Evolutionary conservation across 768 basidiomycete genomes (phyloP), one percentile per base, ranked within the genome.

Genomic region (Pulveroboletus sp.): DNA sequence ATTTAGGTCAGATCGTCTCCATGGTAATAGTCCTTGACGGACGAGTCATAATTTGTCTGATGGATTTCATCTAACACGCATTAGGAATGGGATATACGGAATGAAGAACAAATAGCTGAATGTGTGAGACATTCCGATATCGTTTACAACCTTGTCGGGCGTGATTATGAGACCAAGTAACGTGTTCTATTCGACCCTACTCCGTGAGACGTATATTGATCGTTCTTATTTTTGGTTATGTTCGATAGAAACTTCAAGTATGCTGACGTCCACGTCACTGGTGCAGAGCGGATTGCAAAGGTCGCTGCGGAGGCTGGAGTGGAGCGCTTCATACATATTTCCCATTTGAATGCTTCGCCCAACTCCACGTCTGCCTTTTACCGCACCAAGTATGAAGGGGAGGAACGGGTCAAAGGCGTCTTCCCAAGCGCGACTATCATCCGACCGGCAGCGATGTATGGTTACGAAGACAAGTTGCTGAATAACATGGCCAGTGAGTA

Each of bases 91-190:
- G 93, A 97, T 65, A 77, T 95, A 42, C 80, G 92, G 50, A 86
- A 90, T 64, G 88, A 92, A 61, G 78, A 83, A 44, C 92, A 94
- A 64, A 96, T 94, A 59, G 89, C 82, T 35, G 95, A 97, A 66
- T 96, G 93, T 68, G 67, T 98, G 51, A 78, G 90, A 57, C 93
- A 96, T 70, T 97, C 95, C 17, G 92, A 98, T 66, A 88, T 86
- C 5, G 96, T 99, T 18, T 96, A 93, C 76, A 98, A 97, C 72
- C 85, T 97, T 50, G 86, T 89, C 44, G 93, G 95, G 17, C 76
- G 94, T 44, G 90, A 98, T 67, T 95, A 86, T 66, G 89, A 91
- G 73, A 99, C 96, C 53, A 95, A 95, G 95, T 95, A 59, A 44
- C 14, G 79, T 64, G 41, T 51, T 52, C 37, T 42, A 54, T 39